A percentile compares a stretch with the other conserved stretches of the same genome.
Evolutionary conservation across 2,329 filamentous ascomycete species (phyloP).

Genomic region (Coniochaeta hoffmannii): DNA sequence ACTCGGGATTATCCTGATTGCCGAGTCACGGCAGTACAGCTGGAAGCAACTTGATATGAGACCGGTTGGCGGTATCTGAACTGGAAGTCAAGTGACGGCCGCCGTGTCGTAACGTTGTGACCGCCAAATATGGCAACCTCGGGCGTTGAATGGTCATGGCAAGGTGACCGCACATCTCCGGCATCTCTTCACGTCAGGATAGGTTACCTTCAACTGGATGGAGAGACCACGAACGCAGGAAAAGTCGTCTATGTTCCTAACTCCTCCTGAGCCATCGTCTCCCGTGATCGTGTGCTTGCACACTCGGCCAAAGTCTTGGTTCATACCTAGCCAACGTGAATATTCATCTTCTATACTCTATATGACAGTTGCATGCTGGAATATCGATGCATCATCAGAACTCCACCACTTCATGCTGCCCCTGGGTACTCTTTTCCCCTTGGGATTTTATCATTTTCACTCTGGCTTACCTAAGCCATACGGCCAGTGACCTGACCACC

Average conservation of each 20-base stretch:
- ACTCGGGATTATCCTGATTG: too few relatives aligned
- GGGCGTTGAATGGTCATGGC: too few relatives aligned
- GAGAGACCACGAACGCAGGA: not conserved
- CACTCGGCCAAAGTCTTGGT: not conserved
- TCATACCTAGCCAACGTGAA: not conserved
- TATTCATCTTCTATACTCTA: conserved; percentile 1
- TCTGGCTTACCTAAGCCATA: not conserved
- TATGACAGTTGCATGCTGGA: not conserved
- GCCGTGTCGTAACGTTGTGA: too few relatives aligned
- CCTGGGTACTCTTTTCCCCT: not conserved
- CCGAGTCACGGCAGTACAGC: too few relatives aligned
- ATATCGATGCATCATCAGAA: not conserved
- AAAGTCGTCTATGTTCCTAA: not conserved
- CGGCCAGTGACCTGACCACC: not conserved
- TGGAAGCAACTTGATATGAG: too few relatives aligned
- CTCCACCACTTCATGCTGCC: not conserved
- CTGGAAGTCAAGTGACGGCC: too few relatives aligned
- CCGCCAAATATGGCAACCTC: too few relatives aligned
- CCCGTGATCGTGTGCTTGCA: not conserved
- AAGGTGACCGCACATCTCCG: too few relatives aligned
- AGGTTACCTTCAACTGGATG: too few relatives aligned
- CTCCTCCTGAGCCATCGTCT: not conserved
- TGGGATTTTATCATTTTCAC: not conserved
- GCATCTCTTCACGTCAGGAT: too few relatives aligned
- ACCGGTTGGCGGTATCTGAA: too few relatives aligned